A percentile compares a stretch with the other conserved stretches of the same genome.
These are phyloP conservation scores for Saccharomycopsis fibuligera DNA, from an alignment of 805 yeast genomes.

Conservation along the genomic window DNA sequence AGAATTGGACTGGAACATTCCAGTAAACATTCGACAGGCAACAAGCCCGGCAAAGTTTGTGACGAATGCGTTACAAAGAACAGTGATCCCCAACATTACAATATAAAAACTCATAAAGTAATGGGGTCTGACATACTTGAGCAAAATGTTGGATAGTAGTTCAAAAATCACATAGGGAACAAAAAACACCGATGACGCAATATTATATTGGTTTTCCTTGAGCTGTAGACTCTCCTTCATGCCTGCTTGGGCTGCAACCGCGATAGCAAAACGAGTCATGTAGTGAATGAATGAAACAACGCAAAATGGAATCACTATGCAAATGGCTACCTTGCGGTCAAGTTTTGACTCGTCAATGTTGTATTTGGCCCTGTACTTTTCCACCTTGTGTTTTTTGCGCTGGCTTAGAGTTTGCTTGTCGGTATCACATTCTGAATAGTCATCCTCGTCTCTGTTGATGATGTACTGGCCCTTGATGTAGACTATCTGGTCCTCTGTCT, in stretches of 20 bases:
- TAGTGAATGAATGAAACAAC: slow-evolving; percentile 19
- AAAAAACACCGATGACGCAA: slow-evolving; percentile 18
- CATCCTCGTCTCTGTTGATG: slow-evolving; percentile 13
- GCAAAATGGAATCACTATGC: slow-evolving; percentile 20
- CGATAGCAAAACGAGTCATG: slow-evolving; percentile 20
- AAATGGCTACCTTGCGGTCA: slow-evolving; percentile 8
- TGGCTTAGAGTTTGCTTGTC: slow-evolving; percentile 1
- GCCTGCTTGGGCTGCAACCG: slow-evolving; percentile 17
- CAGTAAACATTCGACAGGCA: slow-evolving; percentile 17
- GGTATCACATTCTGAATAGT: slow-evolving; percentile 12
- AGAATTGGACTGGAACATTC: slow-evolving; percentile 19
- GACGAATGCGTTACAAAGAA: slow-evolving; percentile 15
- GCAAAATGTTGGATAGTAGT: slow-evolving; percentile 13
- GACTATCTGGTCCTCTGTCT: slow-evolving; percentile 18
- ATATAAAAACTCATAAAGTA: slow-evolving; percentile 21
- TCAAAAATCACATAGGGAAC: slow-evolving; percentile 20
- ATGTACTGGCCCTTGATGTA: slow-evolving; percentile 20
- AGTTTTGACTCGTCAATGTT: slow-evolving; percentile 7
- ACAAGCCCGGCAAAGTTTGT: slow-evolving; percentile 17
- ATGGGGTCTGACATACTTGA: slow-evolving; percentile 20
- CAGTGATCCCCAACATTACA: slow-evolving; percentile 18
- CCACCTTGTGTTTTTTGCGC: slow-evolving; percentile 11
- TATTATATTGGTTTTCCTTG: slow-evolving; percentile 11
- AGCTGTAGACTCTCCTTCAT: slow-evolving; percentile 13
- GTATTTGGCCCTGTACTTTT: slow-evolving; percentile 8